Conservation (phyloP, 495 filamentous ascomycete genomes). For the Letharia columbiana region DNA sequence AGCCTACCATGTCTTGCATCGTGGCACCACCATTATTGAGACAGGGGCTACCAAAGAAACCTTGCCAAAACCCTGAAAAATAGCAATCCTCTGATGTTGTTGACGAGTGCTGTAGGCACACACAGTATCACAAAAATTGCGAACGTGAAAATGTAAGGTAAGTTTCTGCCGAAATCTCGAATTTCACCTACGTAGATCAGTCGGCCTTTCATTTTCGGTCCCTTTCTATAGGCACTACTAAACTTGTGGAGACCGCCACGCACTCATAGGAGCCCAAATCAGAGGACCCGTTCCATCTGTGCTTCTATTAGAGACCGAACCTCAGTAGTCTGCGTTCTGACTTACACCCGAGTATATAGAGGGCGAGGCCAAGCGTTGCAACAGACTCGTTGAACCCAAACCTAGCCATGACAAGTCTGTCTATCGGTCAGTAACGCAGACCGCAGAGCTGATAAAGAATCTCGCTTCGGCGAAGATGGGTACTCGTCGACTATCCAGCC, state of each 20-base stretch:
- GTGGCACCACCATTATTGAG: conserved; percentile 34
- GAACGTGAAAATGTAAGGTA: conserved; percentile 37
- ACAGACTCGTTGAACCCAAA: conserved; percentile 36
- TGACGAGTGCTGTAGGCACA: conserved; percentile 34
- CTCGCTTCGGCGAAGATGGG: no score
- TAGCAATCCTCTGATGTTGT: conserved; percentile 41
- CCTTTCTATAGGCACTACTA: not conserved
- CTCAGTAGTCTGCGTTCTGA: not conserved
- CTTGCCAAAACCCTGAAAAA: conserved; percentile 44
- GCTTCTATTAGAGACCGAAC: not conserved
- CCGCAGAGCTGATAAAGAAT: not conserved
- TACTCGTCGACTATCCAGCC: not conserved
- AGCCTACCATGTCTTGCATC: conserved; percentile 21
- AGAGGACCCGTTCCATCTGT: not conserved
- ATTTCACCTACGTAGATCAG: conserved; percentile 30
- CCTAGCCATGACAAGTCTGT: conserved; percentile 29
- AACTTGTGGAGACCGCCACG: not conserved
- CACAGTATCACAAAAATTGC: conserved; percentile 43
- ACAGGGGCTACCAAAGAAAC: conserved; percentile 39
- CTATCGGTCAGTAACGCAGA: conserved; percentile 4
- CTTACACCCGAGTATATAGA: conserved; percentile 46
- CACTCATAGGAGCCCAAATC: conserved; percentile 19
- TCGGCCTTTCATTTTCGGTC: not conserved
- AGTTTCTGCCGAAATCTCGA: conserved; percentile 39
- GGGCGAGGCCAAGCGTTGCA: conserved; percentile 41